Percentiles rank a stretch among this genome's conserved stretches.
Conservation (phyloP, 129 eudicot species). For the Saposhnikovia divaricata region DNA sequence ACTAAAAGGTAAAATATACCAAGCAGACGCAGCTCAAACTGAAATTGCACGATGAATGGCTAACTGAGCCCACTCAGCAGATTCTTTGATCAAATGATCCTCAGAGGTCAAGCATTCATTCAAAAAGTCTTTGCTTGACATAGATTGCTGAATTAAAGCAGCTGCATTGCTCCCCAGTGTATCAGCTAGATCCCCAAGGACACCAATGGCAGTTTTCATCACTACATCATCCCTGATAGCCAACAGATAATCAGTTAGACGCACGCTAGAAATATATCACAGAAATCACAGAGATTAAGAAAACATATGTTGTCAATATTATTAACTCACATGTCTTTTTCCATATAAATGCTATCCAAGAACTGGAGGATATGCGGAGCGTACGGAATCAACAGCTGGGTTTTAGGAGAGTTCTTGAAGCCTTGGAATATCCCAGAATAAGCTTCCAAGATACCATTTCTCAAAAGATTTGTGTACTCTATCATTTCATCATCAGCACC, state of each 20-base stretch:
- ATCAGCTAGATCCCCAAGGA: constrained; percentile 97
- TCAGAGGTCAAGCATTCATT: constrained; percentile 88
- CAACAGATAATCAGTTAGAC: constrained; percentile 3
- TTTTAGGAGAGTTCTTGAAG: constrained; percentile 79
- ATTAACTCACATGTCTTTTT: constrained; percentile 57
- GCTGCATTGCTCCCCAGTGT: constrained; percentile 86
- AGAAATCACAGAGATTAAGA: neutral
- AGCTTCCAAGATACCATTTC: constrained; percentile 95
- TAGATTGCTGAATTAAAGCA: constrained; percentile 78
- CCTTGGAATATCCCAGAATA: constrained; percentile 97
- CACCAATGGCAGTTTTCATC: constrained; percentile 95
- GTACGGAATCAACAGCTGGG: constrained; percentile 72
- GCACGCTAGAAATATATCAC: neutral
- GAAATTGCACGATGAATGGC: constrained; percentile 83
- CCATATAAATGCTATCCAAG: constrained; percentile 85
- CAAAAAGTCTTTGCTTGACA: constrained; percentile 77
- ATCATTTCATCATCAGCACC: constrained; percentile 88
- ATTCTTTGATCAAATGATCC: constrained; percentile 86
- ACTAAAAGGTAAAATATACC: constrained; percentile 41
- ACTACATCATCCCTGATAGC: constrained; percentile 80
- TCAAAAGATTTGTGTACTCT: constrained; percentile 79
- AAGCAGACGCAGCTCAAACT: constrained; percentile 45
- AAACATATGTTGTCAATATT: neutral
- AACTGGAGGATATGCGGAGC: constrained; percentile 82
- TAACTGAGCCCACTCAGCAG: constrained; percentile 96